Conservation (phyloP, 495 filamentous ascomycete genomes). For the Aspergillus hancockii region DNA sequence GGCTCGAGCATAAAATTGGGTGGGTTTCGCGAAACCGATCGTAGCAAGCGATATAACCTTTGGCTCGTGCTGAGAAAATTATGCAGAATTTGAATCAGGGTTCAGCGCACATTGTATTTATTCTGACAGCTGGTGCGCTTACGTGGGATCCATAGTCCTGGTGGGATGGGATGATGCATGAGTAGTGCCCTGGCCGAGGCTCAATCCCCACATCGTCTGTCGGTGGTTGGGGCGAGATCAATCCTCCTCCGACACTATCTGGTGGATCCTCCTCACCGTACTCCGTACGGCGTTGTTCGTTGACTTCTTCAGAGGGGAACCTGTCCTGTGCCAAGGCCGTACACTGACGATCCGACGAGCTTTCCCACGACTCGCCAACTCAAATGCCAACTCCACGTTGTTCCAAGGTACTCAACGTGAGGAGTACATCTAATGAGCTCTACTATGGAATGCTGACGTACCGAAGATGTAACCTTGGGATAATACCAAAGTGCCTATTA, state of each 20-base stretch:
- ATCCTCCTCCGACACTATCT: not conserved
- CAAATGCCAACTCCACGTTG: too few relatives aligned
- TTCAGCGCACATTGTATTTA: not conserved
- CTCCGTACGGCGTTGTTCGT: too few relatives aligned
- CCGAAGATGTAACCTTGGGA: too few relatives aligned
- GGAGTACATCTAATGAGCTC: too few relatives aligned
- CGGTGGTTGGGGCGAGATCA: not conserved
- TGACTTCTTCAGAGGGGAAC: too few relatives aligned
- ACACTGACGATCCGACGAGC: too few relatives aligned
- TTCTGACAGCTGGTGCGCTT: not conserved
- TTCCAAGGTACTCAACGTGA: too few relatives aligned
- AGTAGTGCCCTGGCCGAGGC: not conserved
- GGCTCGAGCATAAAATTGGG: too few relatives aligned
- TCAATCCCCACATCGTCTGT: not conserved
- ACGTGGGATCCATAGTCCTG: not conserved
- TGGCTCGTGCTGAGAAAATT: not conserved
- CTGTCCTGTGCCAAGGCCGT: too few relatives aligned
- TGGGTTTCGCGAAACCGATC: not conserved
- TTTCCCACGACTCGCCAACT: too few relatives aligned
- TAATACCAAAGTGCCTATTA: too few relatives aligned
- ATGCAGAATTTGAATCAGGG: not conserved
- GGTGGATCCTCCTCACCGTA: not conserved
- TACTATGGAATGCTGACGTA: too few relatives aligned
- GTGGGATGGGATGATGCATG: not conserved
- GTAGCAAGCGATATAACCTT: not conserved